Evolutionary conservation across 345 rosid genomes (phyloP).

Genomic region (Populus tremula): DNA sequence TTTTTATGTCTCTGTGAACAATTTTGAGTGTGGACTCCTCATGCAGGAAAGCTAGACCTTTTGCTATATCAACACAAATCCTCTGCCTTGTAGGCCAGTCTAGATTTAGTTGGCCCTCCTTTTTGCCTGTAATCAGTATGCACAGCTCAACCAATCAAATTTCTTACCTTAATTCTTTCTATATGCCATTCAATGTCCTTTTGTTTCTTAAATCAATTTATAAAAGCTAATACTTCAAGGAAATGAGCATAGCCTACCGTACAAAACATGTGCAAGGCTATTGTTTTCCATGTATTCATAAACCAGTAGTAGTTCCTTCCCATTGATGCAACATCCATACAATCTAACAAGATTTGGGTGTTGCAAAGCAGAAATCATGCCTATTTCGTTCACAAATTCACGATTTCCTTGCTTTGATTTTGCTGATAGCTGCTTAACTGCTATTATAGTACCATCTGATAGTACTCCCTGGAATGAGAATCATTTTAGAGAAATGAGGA

Average conservation of each 20-base stretch:
- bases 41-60: slow-evolving; percentile 35
- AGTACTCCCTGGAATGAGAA: slow-evolving; percentile 40
- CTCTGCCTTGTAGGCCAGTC: slow-evolving; percentile 30
- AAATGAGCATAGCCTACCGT: slow-evolving; percentile 23
- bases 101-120: slow-evolving; percentile 13
- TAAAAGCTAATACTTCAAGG: neutral
- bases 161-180: neutral
- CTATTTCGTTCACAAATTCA: slow-evolving; percentile 59
- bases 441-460: slow-evolving; percentile 49
- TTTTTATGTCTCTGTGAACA: slow-evolving; percentile 34
- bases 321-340: slow-evolving; percentile 37
- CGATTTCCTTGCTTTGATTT: slow-evolving; percentile 60
- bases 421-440: slow-evolving; percentile 50
- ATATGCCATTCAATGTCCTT: neutral
- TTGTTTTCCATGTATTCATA: slow-evolving; percentile 62
- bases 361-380: slow-evolving; percentile 55
- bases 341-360: slow-evolving; percentile 55
- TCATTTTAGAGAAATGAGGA: neutral
- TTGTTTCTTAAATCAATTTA: neutral
- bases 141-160: neutral
- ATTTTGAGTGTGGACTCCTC: slow-evolving; percentile 33
- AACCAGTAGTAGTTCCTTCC: slow-evolving; percentile 47
- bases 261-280: slow-evolving; percentile 47
- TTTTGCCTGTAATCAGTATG: slow-evolving; percentile 6
- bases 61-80: slow-evolving; percentile 33